Percentiles rank a stretch among this genome's conserved stretches.
These are phyloP conservation scores for Didymella pomorum DNA, from an alignment of 2,329 filamentous ascomycete species.

Conservation along the genomic window DNA sequence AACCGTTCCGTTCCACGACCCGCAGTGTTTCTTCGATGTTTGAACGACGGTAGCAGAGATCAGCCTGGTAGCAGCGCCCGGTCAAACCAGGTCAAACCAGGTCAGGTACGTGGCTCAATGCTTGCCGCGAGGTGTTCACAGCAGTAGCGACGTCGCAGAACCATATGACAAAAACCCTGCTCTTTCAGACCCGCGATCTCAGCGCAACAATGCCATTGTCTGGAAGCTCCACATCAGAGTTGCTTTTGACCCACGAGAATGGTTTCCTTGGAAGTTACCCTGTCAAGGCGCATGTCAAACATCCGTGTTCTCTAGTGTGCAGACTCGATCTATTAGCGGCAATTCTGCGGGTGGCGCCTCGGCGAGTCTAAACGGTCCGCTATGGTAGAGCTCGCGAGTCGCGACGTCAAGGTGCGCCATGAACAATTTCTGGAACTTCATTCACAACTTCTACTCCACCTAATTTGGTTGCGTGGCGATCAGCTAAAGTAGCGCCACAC, in stretches of 20 bases:
- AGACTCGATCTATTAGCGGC: neutral
- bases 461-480: constrained; percentile 13
- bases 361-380: constrained; percentile 15
- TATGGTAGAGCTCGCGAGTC: constrained; percentile 2
- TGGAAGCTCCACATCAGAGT: neutral
- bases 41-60: neutral
- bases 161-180: neutral
- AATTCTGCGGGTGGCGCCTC: constrained; percentile 9
- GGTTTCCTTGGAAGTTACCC: neutral
- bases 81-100: neutral
- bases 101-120: constrained; percentile 7
- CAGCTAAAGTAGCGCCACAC: constrained; percentile 11
- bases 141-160: neutral
- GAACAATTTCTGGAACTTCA: constrained; percentile 6
- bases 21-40: neutral
- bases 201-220: constrained; percentile 4
- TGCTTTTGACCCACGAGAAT: neutral
- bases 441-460: constrained; percentile 3
- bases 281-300: constrained; percentile 4
- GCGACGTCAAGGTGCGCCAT: constrained; percentile 8
- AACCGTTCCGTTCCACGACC: constrained; percentile 3
- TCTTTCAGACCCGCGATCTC: neutral
- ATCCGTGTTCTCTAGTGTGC: constrained; percentile 5
- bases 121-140: neutral
- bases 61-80: neutral